Evolutionary conservation across 495 filamentous ascomycete species (phyloP), one percentile per base, ranked within the genome.

Genomic region (Monascus purpureus): DNA sequence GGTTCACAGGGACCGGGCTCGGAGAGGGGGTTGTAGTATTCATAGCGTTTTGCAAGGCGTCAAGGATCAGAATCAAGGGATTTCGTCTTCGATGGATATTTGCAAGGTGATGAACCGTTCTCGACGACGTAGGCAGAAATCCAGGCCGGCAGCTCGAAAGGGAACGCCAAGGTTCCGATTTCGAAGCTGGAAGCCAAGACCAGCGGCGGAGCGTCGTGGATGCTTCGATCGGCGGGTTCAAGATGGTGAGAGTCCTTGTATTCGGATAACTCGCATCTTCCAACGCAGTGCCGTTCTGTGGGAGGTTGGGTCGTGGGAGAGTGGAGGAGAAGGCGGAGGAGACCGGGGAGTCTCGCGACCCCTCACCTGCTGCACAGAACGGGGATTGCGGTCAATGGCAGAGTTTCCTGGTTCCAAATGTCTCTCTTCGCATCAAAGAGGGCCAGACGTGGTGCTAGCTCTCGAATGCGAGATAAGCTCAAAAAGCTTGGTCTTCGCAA

Each of bases 1-100:
- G 36, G 46, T 50, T 59, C 16, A 41, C 46, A 31, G 52, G 51
- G 20, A 40, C 53, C 13, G 56, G 55, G 29, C 53, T 61, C 17
- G 57, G 53, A 13, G 59, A 62, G 11, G 59, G 57, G 6, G 59
- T 60, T 13, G 45, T 49, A 1, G 40, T 38, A 31, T 55, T 55
- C 56, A 60, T 60, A 12, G 38, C 22, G 38, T 24, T 16, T 28
- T 13, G 11, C 26, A 14, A 31, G 23, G 12, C 15, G 15, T 37
- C 25, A 25, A 7, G 14, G 22, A 22, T 0, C 15, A 17, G 17
- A 31, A 7, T 19, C 7, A 8, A 23, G 29, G 4, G 19, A 25
- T 20, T 19, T 13, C 8, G 28, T 9, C 5, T 22, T 5, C 9
- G 4, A 22, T 22, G 20, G 20, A 9, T 22, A 22, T 22, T 9